Conservation (phyloP, 495 filamentous ascomycete species). For the Penicillium samsonianum region DNA sequence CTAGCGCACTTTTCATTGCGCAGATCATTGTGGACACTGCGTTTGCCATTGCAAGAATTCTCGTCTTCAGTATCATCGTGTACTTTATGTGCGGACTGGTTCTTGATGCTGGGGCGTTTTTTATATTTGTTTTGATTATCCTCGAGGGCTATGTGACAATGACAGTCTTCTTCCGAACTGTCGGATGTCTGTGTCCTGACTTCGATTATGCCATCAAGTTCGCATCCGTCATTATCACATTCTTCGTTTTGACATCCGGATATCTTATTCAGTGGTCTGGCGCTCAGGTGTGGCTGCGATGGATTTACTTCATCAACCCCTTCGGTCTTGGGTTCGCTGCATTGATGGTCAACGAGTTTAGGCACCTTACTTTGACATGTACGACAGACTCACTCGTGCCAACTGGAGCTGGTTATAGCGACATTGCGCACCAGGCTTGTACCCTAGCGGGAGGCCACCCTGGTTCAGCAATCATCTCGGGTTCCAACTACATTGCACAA, state of each 20-base stretch:
- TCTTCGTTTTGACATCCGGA: constrained; percentile 76
- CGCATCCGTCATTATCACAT: constrained; percentile 71
- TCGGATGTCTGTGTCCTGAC: constrained; percentile 76
- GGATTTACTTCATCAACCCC: constrained; percentile 82
- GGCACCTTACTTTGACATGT: constrained; percentile 61
- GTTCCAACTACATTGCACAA: constrained; percentile 60
- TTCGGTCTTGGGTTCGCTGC: constrained; percentile 72
- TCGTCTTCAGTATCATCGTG: constrained; percentile 72
- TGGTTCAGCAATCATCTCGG: constrained; percentile 59
- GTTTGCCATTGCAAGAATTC: constrained; percentile 65
- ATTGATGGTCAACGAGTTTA: constrained; percentile 85
- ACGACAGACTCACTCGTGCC: constrained; percentile 65
- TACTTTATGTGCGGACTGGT: constrained; percentile 78
- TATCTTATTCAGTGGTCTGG: constrained; percentile 76
- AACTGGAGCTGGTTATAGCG: constrained; percentile 59
- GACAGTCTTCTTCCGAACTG: constrained; percentile 77
- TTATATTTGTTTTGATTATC: constrained; percentile 73
- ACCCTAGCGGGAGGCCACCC: constrained; percentile 68
- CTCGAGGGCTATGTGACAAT: constrained; percentile 71
- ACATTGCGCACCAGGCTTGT: constrained; percentile 73
- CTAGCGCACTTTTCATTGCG: constrained; percentile 76
- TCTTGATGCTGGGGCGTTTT: constrained; percentile 70
- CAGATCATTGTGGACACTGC: constrained; percentile 78
- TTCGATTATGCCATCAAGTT: constrained; percentile 87
- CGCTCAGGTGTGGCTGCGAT: constrained; percentile 71